phyloP scores from a whole-genome alignment of 108 stramenopile genomes.

The Nitzschia inconspicua region DNA sequence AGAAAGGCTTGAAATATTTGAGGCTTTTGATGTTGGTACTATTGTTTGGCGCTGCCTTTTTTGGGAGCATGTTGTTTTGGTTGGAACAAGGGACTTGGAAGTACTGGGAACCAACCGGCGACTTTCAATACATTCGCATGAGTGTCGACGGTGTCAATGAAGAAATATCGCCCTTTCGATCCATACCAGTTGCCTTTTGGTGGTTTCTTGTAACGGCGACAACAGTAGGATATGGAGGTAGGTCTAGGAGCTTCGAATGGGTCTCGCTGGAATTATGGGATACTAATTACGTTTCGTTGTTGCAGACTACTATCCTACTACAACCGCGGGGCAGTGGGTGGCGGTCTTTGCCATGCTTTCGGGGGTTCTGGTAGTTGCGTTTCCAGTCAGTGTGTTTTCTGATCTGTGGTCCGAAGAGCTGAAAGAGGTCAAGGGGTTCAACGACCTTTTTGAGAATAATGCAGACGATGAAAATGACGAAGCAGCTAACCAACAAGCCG shows the following conservation, averaged over 20 bases:
- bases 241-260: neutral
- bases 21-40: conserved; percentile 45
- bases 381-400: conserved; percentile 74
- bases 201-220: conserved; percentile 84
- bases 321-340: conserved; percentile 40
- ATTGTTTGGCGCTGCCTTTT: conserved; percentile 57
- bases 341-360: conserved; percentile 57
- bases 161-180: conserved; percentile 59
- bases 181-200: conserved; percentile 53
- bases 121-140: conserved; percentile 44
- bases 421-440: conserved; percentile 22
- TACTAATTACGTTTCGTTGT: neutral
- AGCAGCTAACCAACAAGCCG: neutral
- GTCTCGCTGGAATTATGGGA: neutral
- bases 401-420: conserved; percentile 69
- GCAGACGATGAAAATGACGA: conserved; percentile 9
- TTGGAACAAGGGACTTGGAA: conserved; percentile 70
- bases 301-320: conserved; percentile 42
- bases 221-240: conserved; percentile 65
- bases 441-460: conserved; percentile 12
- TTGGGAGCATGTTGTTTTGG: conserved; percentile 72
- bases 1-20: conserved; percentile 35
- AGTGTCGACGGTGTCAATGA: conserved; percentile 43
- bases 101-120: conserved; percentile 33
- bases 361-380: conserved; percentile 73